Base-by-base conservation (phyloP, 495 filamentous ascomycete genomes). In the Lentithecium fluviatile region DNA sequence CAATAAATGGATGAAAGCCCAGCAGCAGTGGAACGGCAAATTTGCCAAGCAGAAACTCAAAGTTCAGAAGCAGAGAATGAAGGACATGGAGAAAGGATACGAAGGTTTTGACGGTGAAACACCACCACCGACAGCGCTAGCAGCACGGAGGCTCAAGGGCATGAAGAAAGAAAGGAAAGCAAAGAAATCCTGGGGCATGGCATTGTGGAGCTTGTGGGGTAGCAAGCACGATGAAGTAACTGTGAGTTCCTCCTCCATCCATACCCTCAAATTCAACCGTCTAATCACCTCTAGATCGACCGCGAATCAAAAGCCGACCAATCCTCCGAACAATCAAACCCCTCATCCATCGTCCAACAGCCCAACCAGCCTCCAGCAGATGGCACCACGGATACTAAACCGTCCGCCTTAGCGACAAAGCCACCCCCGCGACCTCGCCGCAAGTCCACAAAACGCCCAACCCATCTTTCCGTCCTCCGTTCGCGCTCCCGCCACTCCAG, bases 221-320 rank as follows among this genome's bases (percentile, higher is more conserved):
- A 90, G 86, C 62, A 94, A 86, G 68, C 91, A 96, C 62, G 92
- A 96, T 69, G 81, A 91, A 74, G 81, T 78, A 43, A 87, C 85
- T 11, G 77, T 94, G 68, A 45, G 67, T 60, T 32, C 29, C 15
- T 37, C 34, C 56, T 26, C 2, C 2, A 2, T 15, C 5, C 45
- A 23, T 46, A n/a, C 10, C 1, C 23, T 21, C 15, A 34, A 37
- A 32, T 15, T 26, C n/a, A 45, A 6, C 20, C 45, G 40, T 8
- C 58, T 57, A 45, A 66, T 38, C 13, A 40, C 3, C 24, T 1
- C 36, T 46, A 36, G 66, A 62, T 59, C 49, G 64, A 45, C 20
- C 63, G 58, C 19, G 64, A 69, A 58, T 46, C 46, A 47, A 58
- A 64, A 29, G 69, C 60, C 2, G 65, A 64, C 19, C n/a, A 54